Evolutionary conservation across 352 stramenopile genomes (phyloP), one percentile per base, ranked within the genome.

Genomic region (Phytophthora colocasiae): DNA sequence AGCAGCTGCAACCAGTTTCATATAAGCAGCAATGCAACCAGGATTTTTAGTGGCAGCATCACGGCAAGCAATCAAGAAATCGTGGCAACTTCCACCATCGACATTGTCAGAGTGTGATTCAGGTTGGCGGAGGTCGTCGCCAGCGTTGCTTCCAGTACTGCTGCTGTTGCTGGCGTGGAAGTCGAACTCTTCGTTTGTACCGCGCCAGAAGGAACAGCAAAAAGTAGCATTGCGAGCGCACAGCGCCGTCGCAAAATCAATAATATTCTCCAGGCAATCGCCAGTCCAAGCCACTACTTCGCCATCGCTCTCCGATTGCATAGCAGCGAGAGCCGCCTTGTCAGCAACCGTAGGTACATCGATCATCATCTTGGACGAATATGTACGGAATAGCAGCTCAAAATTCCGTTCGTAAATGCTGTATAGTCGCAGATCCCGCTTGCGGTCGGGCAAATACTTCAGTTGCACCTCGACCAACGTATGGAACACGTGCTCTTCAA

Each of bases 351-450:
- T 93, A 15, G 85, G 85, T 41, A 93, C 81, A 47, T 91, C 81
- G n/a, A 92, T 80, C 81, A 93, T 89, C 36, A 94, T 72, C 47
- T 83, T 83, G 24, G 84, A 91, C 32, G 84, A 90, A 61, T 92
- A 94, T 26, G 74, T 83, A 45, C 83, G 68, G 26, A 92, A 85
- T 24, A 94, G 39, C 31, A 88, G 68, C 70, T 94, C 78, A 48
- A 92, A 83, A 22, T 86, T 86, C 29, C 69, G 68, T 52, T 94
- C 77, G 58, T 87, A 92, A 56, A 92, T 88, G 68, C 68, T 69
- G 66, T 89, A 90, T 27, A 94, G 52, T 22, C 87, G 75, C 17
- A 85, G 67, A 24, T 94, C 84, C 34, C 86, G 83, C 73, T 92
- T 90, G 39, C 74, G 74, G 45, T 94, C 84, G 0, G 86, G 82